Evolutionary conservation across 2,329 filamentous ascomycete species (phyloP), one percentile per base, ranked within the genome.

Genomic region (Aspergillus costaricaensis): DNA sequence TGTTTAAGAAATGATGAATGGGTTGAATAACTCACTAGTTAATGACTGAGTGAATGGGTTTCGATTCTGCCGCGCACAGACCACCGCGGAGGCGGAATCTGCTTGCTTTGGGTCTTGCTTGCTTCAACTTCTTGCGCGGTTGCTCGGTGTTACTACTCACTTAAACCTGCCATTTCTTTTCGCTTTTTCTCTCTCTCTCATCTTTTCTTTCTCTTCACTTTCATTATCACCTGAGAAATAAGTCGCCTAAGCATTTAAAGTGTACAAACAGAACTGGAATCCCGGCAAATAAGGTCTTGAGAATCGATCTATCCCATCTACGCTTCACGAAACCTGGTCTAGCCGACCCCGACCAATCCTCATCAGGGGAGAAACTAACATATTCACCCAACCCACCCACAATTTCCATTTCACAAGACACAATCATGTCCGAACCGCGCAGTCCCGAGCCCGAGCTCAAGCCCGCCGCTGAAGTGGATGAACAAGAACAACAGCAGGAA

Each of bases 401-500:
- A 55, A 19, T n/a, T 51, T 3, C 17, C 17, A 10, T 30, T 9
- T 15, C 32, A 41, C 32, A 39, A 25, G 10, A 25, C 50, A 12
- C 32, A 15, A 23, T 27, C 59, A 79, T 79, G 77, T 78, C 77
- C 30, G 74, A 72, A 27, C 30, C 32, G 15, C 36, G 39, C 32
- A 77, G 76, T 38, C 76, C 76, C 9, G 76, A 77, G 54, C 63
- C 63, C 30, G 68, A 70, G 23, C 57, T 65, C 30, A 66, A 54
- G 39, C 65, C 68, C 9, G 65, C 67, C 17, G 67, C 63, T 25
- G 63, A 36, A 15, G 32, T 62, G 25, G 68, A 69, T 10, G 67
- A 69, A 21, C 63, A 69, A 5, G 10, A 36, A 14, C 32, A 36
- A 36, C 32, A 36, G 4, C 32, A 36, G 32, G 32, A 36, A 19